phyloP scores from a whole-genome alignment of 2,329 filamentous ascomycete genomes.

The Ceratocystis eucalypticola region DNA sequence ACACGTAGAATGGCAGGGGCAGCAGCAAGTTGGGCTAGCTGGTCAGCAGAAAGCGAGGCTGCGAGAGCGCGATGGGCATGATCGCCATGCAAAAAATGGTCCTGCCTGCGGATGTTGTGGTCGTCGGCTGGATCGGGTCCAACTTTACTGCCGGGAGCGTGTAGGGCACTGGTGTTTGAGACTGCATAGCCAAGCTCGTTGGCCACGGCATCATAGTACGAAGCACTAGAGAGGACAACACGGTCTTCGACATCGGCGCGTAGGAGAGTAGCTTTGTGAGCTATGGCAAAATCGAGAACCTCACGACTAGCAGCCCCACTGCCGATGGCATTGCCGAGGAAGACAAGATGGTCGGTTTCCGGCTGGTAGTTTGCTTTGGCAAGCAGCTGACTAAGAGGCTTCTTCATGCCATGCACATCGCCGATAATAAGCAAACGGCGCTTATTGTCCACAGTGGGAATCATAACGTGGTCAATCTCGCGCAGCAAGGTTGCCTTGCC shows the following conservation, averaged over 20 bases:
- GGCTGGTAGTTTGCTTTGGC: constrained; percentile 48
- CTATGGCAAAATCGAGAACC: constrained; percentile 62
- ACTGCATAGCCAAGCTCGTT: neutral
- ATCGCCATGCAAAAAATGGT: constrained; percentile 26
- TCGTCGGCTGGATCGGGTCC: constrained; percentile 20
- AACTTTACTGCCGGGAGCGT: constrained; percentile 18
- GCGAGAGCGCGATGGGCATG: constrained; percentile 40
- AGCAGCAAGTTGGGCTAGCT: constrained; percentile 53
- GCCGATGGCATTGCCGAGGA: constrained; percentile 66
- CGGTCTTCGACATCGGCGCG: constrained; percentile 89
- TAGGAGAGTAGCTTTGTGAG: constrained; percentile 63
- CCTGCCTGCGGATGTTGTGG: constrained; percentile 23
- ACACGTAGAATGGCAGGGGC: constrained; percentile 69
- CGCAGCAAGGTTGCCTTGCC: constrained; percentile 24
- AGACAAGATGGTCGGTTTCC: constrained; percentile 54
- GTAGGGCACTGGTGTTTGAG: constrained; percentile 23
- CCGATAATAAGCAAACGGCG: constrained; percentile 68
- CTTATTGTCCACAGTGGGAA: constrained; percentile 28
- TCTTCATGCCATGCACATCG: constrained; percentile 80
- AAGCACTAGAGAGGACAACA: constrained; percentile 46
- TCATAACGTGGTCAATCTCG: constrained; percentile 24
- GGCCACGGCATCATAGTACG: constrained; percentile 37
- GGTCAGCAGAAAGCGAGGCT: constrained; percentile 39
- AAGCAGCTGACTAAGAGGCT: constrained; percentile 53
- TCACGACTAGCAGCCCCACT: constrained; percentile 62